These are phyloP conservation scores for Senna siamea DNA, from an alignment of 306 rosid genomes.

Conservation along the genomic window DNA sequence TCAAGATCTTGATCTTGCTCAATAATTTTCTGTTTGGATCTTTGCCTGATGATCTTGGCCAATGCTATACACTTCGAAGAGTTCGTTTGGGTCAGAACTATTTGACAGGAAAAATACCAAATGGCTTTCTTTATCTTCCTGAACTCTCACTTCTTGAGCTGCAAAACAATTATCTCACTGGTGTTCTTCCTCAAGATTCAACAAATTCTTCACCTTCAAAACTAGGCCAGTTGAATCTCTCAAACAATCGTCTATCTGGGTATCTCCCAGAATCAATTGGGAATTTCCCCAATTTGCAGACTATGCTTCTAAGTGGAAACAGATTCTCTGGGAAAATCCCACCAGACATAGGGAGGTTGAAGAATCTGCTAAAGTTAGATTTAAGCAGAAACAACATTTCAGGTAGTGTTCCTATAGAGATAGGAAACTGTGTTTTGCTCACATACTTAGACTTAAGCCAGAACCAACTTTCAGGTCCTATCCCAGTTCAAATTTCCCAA, in stretches of 20 bases:
- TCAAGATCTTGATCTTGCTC: constrained; percentile 68
- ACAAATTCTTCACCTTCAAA: constrained; percentile 54
- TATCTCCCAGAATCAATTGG: constrained; percentile 70
- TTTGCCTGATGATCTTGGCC: constrained; percentile 73
- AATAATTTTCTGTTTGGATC: constrained; percentile 85
- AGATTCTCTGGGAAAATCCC: constrained; percentile 74
- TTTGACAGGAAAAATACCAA: constrained; percentile 72
- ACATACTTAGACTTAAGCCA: constrained; percentile 87
- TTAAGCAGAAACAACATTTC: constrained; percentile 78
- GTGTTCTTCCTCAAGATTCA: constrained; percentile 56
- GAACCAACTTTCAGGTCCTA: constrained; percentile 76
- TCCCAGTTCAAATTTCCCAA: constrained; percentile 71
- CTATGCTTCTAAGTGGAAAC: constrained; percentile 67
- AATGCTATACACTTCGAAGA: constrained; percentile 65
- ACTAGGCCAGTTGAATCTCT: constrained; percentile 72
- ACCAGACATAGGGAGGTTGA: constrained; percentile 62
- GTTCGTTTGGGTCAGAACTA: constrained; percentile 86
- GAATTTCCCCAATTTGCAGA: constrained; percentile 70
- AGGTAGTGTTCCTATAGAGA: constrained; percentile 66
- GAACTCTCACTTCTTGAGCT: constrained; percentile 71
- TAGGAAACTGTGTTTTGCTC: constrained; percentile 61
- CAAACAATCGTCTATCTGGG: constrained; percentile 75
- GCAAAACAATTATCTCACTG: constrained; percentile 78
- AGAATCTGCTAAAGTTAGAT: constrained; percentile 65
- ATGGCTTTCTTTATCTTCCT: constrained; percentile 77